Evolutionary conservation across 805 yeast genomes (phyloP), one percentile per base, ranked within the genome.

Genomic region (Yamadazyma insecticola): DNA sequence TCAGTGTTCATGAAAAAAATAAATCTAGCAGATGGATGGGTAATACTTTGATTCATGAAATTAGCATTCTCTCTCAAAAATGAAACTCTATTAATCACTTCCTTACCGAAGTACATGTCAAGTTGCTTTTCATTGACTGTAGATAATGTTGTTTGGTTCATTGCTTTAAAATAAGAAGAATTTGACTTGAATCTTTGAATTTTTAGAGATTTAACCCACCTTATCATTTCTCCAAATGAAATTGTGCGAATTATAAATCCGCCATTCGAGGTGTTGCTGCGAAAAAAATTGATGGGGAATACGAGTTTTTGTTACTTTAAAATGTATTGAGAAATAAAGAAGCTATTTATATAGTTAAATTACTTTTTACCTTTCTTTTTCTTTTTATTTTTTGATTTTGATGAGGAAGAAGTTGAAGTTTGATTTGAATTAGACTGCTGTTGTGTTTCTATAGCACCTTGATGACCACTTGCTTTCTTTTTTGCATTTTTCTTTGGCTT

Each of bases 401-500:
- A 23, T 7, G 33, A 12, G 16, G 37, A 17, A 11, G 37, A 16
- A 13, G 36, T 28, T 13, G 41, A 33, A 12, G 43, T 30, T 8
- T 27, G 24, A n/a, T n/a, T n/a, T 6, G 24, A 20, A n/a, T 24
- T 39, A 14, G 32, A 39, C 16, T 27, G 26, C 15, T 23, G 14
- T 2, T 30, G 41, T 6, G 36, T 30, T 24, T 49, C 53, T 28
- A 49, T 24, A 2, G 47, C 55, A 16, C 59, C 60, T 41, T 54
- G 56, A 41, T 44, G 42, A 30, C 60, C 44, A 26, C 54, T 41
- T 16, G 30, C 27, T 21, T 37, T 47, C 37, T 52, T 53, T 35
- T 52, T 58, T 24, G 76, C 81, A 42, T 78, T 74, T 63, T 76
- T 78, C 51, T 84, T 81, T 10, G 94, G 85, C 55, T 77, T 85